Evolutionary conservation across 2,329 filamentous ascomycete genomes (phyloP), one percentile per base, ranked within the genome.

Genomic region (Fusarium goolgardi): DNA sequence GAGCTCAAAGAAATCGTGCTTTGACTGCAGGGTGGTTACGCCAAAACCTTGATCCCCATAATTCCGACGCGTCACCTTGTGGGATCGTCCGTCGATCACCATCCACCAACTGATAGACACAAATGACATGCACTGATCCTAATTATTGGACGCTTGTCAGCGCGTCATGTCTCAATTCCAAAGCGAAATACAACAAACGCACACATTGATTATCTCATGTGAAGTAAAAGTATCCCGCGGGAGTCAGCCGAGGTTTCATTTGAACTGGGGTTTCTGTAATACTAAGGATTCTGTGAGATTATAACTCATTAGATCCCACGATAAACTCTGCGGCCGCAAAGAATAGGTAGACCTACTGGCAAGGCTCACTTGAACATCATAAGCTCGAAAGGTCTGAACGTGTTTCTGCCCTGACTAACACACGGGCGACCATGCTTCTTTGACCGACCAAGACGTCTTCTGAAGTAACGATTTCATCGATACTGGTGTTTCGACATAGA

Each of bases 101-200:
- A 51, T 51, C 25, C 21, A 45, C 43, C 34, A 8, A 39, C 23
- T 8, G 34, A 39, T 23, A 20, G 13, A 39, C 25, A 20, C 25
- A 45, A 31, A 39, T 51, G 47, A 51, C 47, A 40, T 51, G 47
- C 47, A 51, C n/a, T 23, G 47, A 40, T 51, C 47, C 18, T 15
- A 21, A 51, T 51, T 6, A 39, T 39, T 51, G 13, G 34, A 1
- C 18, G 32, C 15, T 29, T 3, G 29, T 39, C 47, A 51, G 25
- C 13, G n/a, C 18, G 23, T 11, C 13, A 25, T 29, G 12, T 39
- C 32, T 39, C 5, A 20, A n/a, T 45, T 25, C 15, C 25, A 20
- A 2, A 29, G 18, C 12, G n/a, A 45, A 7, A 29, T 2, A 11
- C 1, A n/a, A 1, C 5, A 3, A n/a, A 11, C 9, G 16, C 32